Percentiles rank a stretch among this genome's conserved stretches.
Conservation (phyloP, 2,329 filamentous ascomycete genomes). For the Hortaea sp. region DNA sequence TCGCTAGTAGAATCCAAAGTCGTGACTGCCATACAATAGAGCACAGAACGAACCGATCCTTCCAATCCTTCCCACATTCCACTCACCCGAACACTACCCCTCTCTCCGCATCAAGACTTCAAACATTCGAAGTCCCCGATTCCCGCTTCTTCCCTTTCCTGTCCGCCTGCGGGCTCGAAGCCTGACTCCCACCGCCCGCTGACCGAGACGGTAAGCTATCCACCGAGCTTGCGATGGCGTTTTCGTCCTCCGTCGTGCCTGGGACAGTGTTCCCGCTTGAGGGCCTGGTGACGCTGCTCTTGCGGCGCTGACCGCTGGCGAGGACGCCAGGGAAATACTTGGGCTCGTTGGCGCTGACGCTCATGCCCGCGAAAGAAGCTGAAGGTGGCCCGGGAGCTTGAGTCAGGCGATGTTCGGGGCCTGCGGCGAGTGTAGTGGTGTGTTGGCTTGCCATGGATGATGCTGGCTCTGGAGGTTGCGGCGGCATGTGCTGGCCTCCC, state of each 20-base stretch:
- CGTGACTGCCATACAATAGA: no score
- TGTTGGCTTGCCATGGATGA: conserved; percentile 4
- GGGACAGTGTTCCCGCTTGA: not conserved
- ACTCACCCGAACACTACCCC: not conserved
- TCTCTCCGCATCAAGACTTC: not conserved
- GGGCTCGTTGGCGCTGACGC: conserved; percentile 48
- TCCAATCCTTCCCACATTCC: no score
- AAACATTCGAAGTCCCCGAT: not conserved
- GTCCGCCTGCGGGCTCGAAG: not conserved
- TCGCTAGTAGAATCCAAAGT: no score
- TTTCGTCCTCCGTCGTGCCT: not conserved
- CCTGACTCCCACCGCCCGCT: not conserved
- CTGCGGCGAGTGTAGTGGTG: not conserved
- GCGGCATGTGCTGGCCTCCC: conserved; percentile 6
- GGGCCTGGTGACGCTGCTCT: conserved; percentile 2
- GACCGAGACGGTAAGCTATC: not conserved
- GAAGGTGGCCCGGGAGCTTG: conserved; percentile 30
- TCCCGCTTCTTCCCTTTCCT: not conserved
- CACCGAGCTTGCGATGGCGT: not conserved
- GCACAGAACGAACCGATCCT: no score
- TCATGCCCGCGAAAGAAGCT: conserved; percentile 36
- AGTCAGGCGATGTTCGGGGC: not conserved
- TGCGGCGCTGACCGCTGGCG: conserved; percentile 29
- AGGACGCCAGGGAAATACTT: conserved; percentile 64
- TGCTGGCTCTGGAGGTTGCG: conserved; percentile 8